These are phyloP conservation scores for Penicillium sp. DNA, from an alignment of 2,329 filamentous ascomycete genomes.

Conservation along the genomic window DNA sequence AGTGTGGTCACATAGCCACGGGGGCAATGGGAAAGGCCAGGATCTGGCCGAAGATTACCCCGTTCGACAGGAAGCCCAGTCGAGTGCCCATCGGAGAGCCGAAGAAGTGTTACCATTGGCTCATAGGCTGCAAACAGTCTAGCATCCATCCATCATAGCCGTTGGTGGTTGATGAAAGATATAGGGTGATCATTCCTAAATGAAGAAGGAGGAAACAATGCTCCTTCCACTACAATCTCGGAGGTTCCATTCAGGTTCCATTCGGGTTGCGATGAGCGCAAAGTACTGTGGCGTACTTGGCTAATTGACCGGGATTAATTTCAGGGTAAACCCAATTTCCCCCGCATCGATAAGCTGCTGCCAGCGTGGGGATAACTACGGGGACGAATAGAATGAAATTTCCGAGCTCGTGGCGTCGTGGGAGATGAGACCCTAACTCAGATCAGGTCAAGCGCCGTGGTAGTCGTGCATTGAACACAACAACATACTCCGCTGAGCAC, in stretches of 20 bases:
- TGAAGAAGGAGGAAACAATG: conserved; percentile 9
- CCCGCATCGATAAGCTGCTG: background rate
- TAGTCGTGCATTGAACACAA: background rate
- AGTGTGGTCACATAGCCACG: background rate
- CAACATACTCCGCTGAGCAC: background rate
- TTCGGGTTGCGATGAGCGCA: background rate
- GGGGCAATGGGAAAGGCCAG: background rate
- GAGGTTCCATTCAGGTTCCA: conserved; percentile 5
- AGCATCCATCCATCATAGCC: conserved; percentile 11
- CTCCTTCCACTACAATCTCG: conserved; percentile 4
- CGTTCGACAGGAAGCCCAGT: conserved; percentile 4
- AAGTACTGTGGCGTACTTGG: background rate
- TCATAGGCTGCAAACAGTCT: conserved; percentile 7
- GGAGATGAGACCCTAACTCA: background rate
- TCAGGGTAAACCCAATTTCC: background rate
- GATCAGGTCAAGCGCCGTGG: background rate
- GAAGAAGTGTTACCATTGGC: conserved; percentile 7
- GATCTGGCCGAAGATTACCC: background rate
- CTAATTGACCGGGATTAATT: background rate
- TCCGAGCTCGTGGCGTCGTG: background rate
- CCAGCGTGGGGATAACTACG: background rate
- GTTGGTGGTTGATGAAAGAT: conserved; percentile 7
- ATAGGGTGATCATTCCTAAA: conserved; percentile 5
- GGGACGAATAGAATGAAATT: background rate
- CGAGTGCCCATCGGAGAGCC: background rate